Conservation (phyloP, 2,329 filamentous ascomycete genomes). For the Scopulariopsis brevicaulis region DNA sequence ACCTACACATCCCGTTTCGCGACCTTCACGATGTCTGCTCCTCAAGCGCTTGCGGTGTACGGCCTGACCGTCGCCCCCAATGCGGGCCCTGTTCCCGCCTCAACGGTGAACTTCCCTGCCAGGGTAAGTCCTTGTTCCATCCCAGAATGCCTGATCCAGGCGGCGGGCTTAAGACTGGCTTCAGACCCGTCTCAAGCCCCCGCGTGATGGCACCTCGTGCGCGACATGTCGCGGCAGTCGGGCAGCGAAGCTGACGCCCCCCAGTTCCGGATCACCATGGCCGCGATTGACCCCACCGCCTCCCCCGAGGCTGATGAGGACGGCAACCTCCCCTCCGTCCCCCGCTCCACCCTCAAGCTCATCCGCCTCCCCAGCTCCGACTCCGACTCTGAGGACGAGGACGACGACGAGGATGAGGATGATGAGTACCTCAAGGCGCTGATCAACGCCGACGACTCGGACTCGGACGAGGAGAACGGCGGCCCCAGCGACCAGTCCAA, state of each 20-base stretch:
- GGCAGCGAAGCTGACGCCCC: not conserved
- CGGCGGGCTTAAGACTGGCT: not conserved
- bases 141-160: not conserved
- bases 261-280: conserved; percentile 97
- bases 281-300: conserved; percentile 85
- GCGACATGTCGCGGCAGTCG: not conserved
- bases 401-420: conserved; percentile 46
- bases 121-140: conserved; percentile 49
- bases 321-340: conserved; percentile 47
- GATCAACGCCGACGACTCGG: conserved; percentile 31
- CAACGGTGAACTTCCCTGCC: conserved; percentile 61
- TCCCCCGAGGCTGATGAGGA: conserved; percentile 54
- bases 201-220: not conserved
- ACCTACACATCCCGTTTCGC: not conserved
- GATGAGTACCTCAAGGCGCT: conserved; percentile 52
- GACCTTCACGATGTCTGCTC: conserved; percentile 32
- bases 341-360: conserved; percentile 83
- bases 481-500: conserved; percentile 90
- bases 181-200: not conserved
- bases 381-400: conserved; percentile 44
- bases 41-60: conserved; percentile 68
- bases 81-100: conserved; percentile 70
- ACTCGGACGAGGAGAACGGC: conserved; percentile 64
- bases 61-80: conserved; percentile 84
- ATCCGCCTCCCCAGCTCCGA: conserved; percentile 58